These are phyloP conservation scores for Aschersonia sp. DNA, from an alignment of 2,329 filamentous ascomycete genomes.

Conservation along the genomic window DNA sequence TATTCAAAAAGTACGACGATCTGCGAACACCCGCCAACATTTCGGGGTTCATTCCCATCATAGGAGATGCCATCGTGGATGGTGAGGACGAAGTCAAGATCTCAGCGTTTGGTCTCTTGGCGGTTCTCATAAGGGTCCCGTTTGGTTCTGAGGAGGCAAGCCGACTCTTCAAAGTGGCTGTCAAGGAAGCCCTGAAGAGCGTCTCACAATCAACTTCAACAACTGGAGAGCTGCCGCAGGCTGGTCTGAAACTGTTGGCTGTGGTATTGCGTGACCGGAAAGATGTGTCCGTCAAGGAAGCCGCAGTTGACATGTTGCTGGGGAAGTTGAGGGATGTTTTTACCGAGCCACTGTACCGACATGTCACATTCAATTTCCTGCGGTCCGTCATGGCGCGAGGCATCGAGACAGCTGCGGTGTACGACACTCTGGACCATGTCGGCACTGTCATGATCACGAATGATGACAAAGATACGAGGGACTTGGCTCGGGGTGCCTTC, in stretches of 20 bases:
- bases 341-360: conserved; percentile 82
- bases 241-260: conserved; percentile 75
- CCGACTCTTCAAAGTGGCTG: conserved; percentile 57
- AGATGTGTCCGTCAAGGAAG: conserved; percentile 63
- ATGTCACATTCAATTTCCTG: conserved; percentile 88
- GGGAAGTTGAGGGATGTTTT: conserved; percentile 74
- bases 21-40: conserved; percentile 70
- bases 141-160: conserved; percentile 55
- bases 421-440: conserved; percentile 81
- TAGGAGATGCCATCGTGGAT: conserved; percentile 74
- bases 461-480: conserved; percentile 74
- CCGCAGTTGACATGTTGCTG: conserved; percentile 69
- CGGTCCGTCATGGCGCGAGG: conserved; percentile 75
- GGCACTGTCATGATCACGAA: conserved; percentile 93
- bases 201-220: conserved; percentile 67
- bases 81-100: conserved; percentile 88
- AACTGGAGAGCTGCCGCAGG: conserved; percentile 71
- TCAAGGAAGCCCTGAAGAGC: conserved; percentile 70
- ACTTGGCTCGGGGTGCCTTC: conserved; percentile 77
- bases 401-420: conserved; percentile 73
- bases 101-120: conserved; percentile 71
- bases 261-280: conserved; percentile 71
- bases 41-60: conserved; percentile 70
- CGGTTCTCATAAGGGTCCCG: conserved; percentile 71
- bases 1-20: conserved; percentile 74